Percentiles rank a stretch among this genome's conserved stretches.
These are phyloP conservation scores for Neopestalotiopsis clavispora DNA, from an alignment of 2,329 filamentous ascomycete genomes.

Conservation along the genomic window DNA sequence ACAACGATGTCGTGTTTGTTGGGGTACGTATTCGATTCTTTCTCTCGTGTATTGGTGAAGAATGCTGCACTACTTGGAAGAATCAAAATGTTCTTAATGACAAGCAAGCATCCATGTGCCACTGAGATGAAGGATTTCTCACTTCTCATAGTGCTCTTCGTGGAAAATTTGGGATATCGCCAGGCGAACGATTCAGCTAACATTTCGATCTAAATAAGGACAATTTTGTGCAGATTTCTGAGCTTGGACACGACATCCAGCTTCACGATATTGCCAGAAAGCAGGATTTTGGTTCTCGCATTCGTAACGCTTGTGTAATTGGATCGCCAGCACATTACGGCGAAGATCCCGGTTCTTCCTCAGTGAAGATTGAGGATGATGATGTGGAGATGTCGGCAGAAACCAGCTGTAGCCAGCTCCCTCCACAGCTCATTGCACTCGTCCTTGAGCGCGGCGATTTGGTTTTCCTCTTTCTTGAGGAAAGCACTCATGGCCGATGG, in stretches of 20 bases:
- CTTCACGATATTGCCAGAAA: conserved; percentile 80
- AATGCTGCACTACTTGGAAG: not conserved
- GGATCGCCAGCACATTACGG: conserved; percentile 56
- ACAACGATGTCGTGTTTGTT: conserved; percentile 87
- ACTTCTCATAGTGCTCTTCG: conserved; percentile 11
- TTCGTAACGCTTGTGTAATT: conserved; percentile 79
- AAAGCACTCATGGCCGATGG: conserved; percentile 47
- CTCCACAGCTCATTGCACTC: conserved; percentile 82
- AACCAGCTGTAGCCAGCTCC: conserved; percentile 44
- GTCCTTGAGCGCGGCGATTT: conserved; percentile 75
- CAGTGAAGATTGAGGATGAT: conserved; percentile 45
- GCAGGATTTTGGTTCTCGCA: conserved; percentile 77
- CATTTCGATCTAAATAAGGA: conserved; percentile 56
- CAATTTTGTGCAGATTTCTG: conserved; percentile 79
- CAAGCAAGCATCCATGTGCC: not conserved
- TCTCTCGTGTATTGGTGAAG: not conserved
- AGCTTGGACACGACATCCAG: conserved; percentile 71
- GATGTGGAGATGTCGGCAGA: conserved; percentile 43
- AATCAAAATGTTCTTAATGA: not conserved
- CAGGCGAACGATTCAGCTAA: conserved; percentile 24
- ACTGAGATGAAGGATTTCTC: not conserved
- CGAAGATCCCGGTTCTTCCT: conserved; percentile 26
- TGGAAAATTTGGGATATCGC: not conserved
- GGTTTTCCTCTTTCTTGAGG: conserved; percentile 75
- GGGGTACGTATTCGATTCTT: conserved; percentile 59